These are phyloP conservation scores for Komagataella pastoris DNA, from an alignment of 805 yeast genomes.

Conservation along the genomic window DNA sequence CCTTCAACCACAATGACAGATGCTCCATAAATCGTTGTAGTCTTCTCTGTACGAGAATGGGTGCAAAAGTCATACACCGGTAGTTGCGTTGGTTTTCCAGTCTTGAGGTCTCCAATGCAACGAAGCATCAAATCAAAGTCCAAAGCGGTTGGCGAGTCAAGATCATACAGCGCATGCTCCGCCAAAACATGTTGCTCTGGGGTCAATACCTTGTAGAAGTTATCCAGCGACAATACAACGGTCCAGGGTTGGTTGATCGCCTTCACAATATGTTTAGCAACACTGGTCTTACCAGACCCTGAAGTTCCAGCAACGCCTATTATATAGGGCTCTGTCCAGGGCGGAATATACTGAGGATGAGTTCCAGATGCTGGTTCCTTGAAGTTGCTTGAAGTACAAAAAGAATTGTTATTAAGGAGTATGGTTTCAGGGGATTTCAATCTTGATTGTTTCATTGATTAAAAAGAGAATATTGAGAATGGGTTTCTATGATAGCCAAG, in stretches of 20 bases:
- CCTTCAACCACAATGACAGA: slow-evolving; percentile 91
- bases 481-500: too few species aligned
- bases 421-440: not conserved
- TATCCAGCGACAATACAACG: slow-evolving; percentile 76
- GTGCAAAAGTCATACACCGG: slow-evolving; percentile 57
- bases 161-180: slow-evolving; percentile 59
- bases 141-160: slow-evolving; percentile 76
- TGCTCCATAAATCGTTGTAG: slow-evolving; percentile 81
- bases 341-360: slow-evolving; percentile 41
- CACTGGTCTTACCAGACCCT: slow-evolving; percentile 91
- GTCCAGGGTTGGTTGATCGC: slow-evolving; percentile 88
- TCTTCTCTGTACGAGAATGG: slow-evolving; percentile 49
- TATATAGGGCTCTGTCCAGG: slow-evolving; percentile 81
- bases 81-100: slow-evolving; percentile 54
- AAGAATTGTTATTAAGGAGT: not conserved
- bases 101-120: slow-evolving; percentile 52
- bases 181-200: slow-evolving; percentile 52
- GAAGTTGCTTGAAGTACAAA: not conserved
- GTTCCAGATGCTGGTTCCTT: not conserved
- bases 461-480: too few species aligned
- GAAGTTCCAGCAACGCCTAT: slow-evolving; percentile 81
- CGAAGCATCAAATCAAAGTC: slow-evolving; percentile 64
- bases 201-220: slow-evolving; percentile 71
- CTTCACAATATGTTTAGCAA: slow-evolving; percentile 71
- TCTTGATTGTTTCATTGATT: not conserved